Conservation (phyloP, 2,329 filamentous ascomycete species). For the Cladosporium sp. region DNA sequence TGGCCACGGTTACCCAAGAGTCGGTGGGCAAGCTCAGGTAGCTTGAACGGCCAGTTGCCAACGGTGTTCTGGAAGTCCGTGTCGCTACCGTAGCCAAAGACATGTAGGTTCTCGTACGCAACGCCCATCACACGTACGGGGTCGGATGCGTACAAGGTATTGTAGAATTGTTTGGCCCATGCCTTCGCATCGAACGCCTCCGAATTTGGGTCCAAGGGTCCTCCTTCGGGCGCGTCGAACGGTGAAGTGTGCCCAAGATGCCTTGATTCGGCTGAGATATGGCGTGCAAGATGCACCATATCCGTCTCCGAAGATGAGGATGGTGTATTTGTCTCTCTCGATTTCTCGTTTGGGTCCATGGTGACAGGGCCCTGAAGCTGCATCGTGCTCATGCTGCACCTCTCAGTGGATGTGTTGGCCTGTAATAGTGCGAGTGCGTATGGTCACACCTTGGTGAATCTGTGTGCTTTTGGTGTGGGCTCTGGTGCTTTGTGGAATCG, state of each 20-base stretch:
- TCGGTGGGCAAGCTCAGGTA: slow-evolving; percentile 5
- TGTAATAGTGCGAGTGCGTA: neutral
- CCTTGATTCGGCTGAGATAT: neutral
- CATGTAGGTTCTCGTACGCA: slow-evolving; percentile 48
- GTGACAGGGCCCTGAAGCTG: neutral
- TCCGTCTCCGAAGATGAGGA: neutral
- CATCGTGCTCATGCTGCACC: neutral
- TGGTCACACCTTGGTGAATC: neutral
- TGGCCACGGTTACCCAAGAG: slow-evolving; percentile 25
- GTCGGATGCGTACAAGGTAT: slow-evolving; percentile 11
- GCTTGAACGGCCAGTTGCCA: slow-evolving; percentile 36
- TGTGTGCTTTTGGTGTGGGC: neutral
- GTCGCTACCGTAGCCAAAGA: slow-evolving; percentile 49
- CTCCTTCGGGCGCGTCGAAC: slow-evolving; percentile 1
- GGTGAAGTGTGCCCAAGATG: neutral
- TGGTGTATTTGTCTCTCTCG: neutral
- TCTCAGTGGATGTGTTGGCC: neutral
- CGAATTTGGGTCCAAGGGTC: slow-evolving; percentile 3
- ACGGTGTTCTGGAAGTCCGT: slow-evolving; percentile 55
- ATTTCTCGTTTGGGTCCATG: neutral
- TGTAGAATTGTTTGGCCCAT: slow-evolving; percentile 7
- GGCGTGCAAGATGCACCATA: neutral
- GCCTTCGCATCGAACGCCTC: slow-evolving; percentile 8
- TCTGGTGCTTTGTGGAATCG: neutral
- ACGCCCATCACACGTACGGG: slow-evolving; percentile 48